Base-by-base conservation (phyloP, 2,329 filamentous ascomycete genomes). In the Clarireedia homoeocarpa region DNA sequence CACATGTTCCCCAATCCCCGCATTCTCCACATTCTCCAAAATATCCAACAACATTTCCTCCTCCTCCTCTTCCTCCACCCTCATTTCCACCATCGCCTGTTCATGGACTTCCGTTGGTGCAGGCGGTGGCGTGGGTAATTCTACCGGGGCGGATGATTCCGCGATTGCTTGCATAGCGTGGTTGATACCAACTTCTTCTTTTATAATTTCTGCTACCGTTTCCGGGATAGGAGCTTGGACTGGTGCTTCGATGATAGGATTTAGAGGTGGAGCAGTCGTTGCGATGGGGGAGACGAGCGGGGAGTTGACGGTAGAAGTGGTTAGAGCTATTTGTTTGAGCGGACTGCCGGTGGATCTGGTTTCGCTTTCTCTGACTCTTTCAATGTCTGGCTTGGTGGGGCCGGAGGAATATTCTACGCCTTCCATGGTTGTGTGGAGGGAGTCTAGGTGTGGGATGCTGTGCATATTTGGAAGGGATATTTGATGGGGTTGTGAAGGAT, bases 31-130 rank as follows among this genome's bases (percentile, higher is more conserved):
- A 54, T 61, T 58, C 23, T 62, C 62, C 1, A 60, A 39, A 9
- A 63, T 64, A 38, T 66, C 65, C 24, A 66, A 55, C 12, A 66
- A 36, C 63, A 66, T 66, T 51, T 64, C 59, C 39, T 66, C 64
- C 39, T 64, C 63, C 40, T 60, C 59, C 53, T 64, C 62, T 27
- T 66, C 64, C 48, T 62, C 63, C 14, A 60, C 34, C 12, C 51
- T 53, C 10, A 55, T 45, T 45, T 62, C 60, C 20, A 47, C 50
- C 9, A 57, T 50, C 17, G 48, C 55, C 15, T 51, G 23, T 3
- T 53, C 53, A 24, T 64, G 61, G 6, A 39, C 48, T 9, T 48
- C n/a, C 2, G 60, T 60, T 17, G 60, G 62, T 4, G 61, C 50
- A 6, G 63, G 60, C 23, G 63, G 64, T 40, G 61, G 58, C 3